These are phyloP conservation scores for Pyricularia pennisetigena DNA, from an alignment of 2,329 filamentous ascomycete genomes.

Conservation along the genomic window DNA sequence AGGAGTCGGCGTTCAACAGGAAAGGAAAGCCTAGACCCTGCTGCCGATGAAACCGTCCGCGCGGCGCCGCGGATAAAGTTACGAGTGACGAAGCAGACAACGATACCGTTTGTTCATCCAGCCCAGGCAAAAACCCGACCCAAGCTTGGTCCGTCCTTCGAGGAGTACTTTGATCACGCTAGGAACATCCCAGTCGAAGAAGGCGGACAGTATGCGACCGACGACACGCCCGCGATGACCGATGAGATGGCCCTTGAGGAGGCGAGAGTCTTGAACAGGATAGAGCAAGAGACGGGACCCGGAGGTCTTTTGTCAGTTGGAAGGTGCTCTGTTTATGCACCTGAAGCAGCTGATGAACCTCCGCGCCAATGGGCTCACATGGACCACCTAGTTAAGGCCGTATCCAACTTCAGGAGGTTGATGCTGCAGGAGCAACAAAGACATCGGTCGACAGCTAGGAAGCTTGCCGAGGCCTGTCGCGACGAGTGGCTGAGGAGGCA, in stretches of 20 bases:
- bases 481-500: slow-evolving; percentile 67
- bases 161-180: slow-evolving; percentile 46
- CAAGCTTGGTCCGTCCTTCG: slow-evolving; percentile 43
- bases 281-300: slow-evolving; percentile 63
- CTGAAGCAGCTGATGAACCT: slow-evolving; percentile 64
- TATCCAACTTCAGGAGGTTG: slow-evolving; percentile 69
- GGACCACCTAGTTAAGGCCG: slow-evolving; percentile 76
- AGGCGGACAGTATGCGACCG: slow-evolving; percentile 43
- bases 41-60: slow-evolving; percentile 11
- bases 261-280: slow-evolving; percentile 55
- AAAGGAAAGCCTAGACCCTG: slow-evolving; percentile 19
- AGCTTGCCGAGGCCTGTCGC: slow-evolving; percentile 66
- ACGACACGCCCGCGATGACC: slow-evolving; percentile 48
- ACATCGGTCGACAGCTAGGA: slow-evolving; percentile 69
- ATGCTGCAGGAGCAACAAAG: slow-evolving; percentile 69
- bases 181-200: slow-evolving; percentile 43
- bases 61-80: slow-evolving; percentile 38
- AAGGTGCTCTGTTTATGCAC: slow-evolving; percentile 61
- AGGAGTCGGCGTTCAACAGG: slow-evolving; percentile 34
- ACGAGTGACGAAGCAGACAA: slow-evolving; percentile 28
- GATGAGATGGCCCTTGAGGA: slow-evolving; percentile 57
- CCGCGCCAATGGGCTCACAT: slow-evolving; percentile 74
- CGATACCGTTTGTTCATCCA: slow-evolving; percentile 50
- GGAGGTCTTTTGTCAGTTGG: slow-evolving; percentile 66
- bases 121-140: slow-evolving; percentile 43